Evolutionary conservation across 1,284 basidiomycete genomes (phyloP), one percentile per base, ranked within the genome.

Genomic region (Cryptococcus neoformans): DNA sequence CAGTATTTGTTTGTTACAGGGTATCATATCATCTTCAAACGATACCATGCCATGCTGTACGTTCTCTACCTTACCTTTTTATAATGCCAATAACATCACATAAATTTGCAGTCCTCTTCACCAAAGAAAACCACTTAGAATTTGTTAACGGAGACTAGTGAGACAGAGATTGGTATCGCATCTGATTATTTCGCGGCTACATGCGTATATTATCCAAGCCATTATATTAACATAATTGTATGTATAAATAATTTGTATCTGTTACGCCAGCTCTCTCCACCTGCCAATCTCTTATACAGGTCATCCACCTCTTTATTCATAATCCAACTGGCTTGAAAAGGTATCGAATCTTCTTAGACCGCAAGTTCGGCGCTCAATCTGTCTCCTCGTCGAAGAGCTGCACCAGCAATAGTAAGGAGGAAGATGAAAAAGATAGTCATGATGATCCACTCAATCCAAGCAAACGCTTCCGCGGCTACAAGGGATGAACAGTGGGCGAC

Each of bases 401-500:
- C 57, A 28, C 54, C 53, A 47, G 67, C 71, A 42, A 78, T 62
- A 42, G 70, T 34, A 54, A 69, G 39, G 58, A 72, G 54, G 17
- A 69, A 35, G 51, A 67, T 52, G 46, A 74, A 60, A 28, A 64
- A 57, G 54, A 74, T 37, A 46, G 70, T 71, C 54, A 78, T 64
- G 54, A 78, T 41, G 66, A 79, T 78, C 64, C 66, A 76, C 55
- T 68, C 60, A 57, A 78, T 75, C 78, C 78, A 79, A 5, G 68
- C 77, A 53, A 79, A 79, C 2, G 75, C 76, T 61, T 74, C 69
- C 52, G 72, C 64, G 7, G 76, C 71, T 44, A 72, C 63, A 57
- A 72, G 67, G 55, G 74, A 72, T 46, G 55, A 58, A 66, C 73
- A 76, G 70, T 75, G 68, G 37, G 56, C 54, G n/a, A 74, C 40